Percentiles rank a stretch among this genome's conserved stretches.
Evolutionary conservation across 2,329 filamentous ascomycete genomes (phyloP).

Genomic region (Cladobotryum mycophilum): DNA sequence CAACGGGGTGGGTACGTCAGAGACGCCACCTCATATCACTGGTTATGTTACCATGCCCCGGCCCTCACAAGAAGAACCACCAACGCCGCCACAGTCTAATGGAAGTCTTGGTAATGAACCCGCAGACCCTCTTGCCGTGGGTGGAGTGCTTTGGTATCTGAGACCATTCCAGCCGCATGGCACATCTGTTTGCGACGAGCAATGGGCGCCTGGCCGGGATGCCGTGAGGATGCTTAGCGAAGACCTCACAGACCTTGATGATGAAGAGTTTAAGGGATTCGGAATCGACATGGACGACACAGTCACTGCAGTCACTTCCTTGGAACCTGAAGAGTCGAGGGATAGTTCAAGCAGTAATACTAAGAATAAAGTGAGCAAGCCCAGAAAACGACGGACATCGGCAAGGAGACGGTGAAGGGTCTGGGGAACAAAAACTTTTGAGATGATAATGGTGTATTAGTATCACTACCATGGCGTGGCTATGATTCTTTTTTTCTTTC

Average conservation of each 20-base stretch:
- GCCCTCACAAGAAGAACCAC: conserved; percentile 39
- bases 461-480: conserved; percentile 3
- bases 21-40: conserved; percentile 44
- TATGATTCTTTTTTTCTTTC: conserved; percentile 8
- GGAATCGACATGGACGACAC: conserved; percentile 46
- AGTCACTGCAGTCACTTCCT: conserved; percentile 20
- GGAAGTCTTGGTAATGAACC: conserved; percentile 47
- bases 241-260: conserved; percentile 84
- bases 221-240: conserved; percentile 66
- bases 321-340: conserved; percentile 20
- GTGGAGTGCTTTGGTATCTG: conserved; percentile 85
- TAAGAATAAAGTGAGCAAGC: conserved; percentile 23
- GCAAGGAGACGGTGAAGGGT: conserved; percentile 27
- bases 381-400: conserved; percentile 30
- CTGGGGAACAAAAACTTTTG: not conserved
- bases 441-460: not conserved
- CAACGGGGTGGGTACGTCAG: conserved; percentile 22
- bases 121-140: conserved; percentile 54
- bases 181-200: conserved; percentile 71
- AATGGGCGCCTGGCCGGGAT: conserved; percentile 57
- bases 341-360: conserved; percentile 15
- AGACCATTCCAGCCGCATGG: conserved; percentile 72
- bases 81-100: conserved; percentile 62
- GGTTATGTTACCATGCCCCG: conserved; percentile 33
- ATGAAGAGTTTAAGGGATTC: conserved; percentile 76